A percentile compares a stretch with the other conserved stretches of the same genome.
Evolutionary conservation across 2,329 filamentous ascomycete species (phyloP).

Genomic region (Phoma sp.): DNA sequence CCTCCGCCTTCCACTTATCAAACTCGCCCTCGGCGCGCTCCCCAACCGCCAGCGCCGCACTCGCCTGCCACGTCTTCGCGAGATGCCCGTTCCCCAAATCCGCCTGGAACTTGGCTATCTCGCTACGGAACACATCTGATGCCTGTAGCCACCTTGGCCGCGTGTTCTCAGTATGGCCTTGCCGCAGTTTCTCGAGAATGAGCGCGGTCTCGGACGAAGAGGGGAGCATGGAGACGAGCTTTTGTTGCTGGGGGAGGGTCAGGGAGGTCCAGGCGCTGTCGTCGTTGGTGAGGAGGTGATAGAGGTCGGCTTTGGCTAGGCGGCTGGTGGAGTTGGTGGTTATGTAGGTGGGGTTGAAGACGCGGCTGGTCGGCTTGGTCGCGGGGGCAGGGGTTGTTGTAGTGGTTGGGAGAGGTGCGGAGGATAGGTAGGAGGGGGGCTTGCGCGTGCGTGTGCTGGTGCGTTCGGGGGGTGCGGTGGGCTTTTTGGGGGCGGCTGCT

Average conservation of each 20-base stretch:
- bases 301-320: slow-evolving; percentile 41
- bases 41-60: slow-evolving; percentile 60
- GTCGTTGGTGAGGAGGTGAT: slow-evolving; percentile 41
- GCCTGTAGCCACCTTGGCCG: slow-evolving; percentile 33
- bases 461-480: slow-evolving; percentile 13
- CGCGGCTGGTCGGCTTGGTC: slow-evolving; percentile 24
- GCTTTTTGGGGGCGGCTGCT: slow-evolving; percentile 14
- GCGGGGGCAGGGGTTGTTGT: slow-evolving; percentile 6
- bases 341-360: slow-evolving; percentile 40
- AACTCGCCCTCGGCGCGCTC: slow-evolving; percentile 61
- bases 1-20: slow-evolving; percentile 61
- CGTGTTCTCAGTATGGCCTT: slow-evolving; percentile 21
- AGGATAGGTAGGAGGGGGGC: slow-evolving; percentile 35
- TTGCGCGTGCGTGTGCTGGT: slow-evolving; percentile 37
- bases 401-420: slow-evolving; percentile 28
- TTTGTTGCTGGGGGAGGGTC: slow-evolving; percentile 24
- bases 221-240: slow-evolving; percentile 35
- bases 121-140: slow-evolving; percentile 57
- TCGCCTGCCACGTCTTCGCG: slow-evolving; percentile 62
- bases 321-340: slow-evolving; percentile 40
- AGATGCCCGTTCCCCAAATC: slow-evolving; percentile 63
- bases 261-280: slow-evolving; percentile 38
- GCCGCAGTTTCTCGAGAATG: slow-evolving; percentile 20
- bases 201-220: slow-evolving; percentile 20
- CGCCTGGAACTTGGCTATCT: slow-evolving; percentile 60